Evolutionary conservation across 202 grass and related monocot genomes (phyloP), one percentile per base, ranked within the genome.

Genomic region (Panicum hallii): DNA sequence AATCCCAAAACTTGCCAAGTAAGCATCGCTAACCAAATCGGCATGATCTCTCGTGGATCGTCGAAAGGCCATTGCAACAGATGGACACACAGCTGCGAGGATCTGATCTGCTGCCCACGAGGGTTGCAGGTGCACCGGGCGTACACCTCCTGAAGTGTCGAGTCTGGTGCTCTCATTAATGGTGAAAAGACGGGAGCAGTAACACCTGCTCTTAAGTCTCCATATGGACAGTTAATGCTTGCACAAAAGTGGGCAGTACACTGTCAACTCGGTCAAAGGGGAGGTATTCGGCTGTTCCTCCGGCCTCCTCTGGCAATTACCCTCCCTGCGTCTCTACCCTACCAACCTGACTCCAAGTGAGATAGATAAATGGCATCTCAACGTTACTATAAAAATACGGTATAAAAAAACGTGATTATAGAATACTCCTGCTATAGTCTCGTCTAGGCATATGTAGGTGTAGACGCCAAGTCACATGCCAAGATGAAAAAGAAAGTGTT

Each of bases 121-220:
- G 32, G 32, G 32, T 17, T 7, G 28, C 16, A 41, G 65, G 42
- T 48, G 75, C 11, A 44, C 49, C 34, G 66, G 36, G 11, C 8
- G 28, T 13, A n/a, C 4, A 0, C 56, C 1, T 43, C 82, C 61
- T 46, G 50, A 36, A 40, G 10, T 48, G 70, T 40, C 20, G 54
- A 63, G 46, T 22, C 34, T 11, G n/a, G 34, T 62, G 23, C 26
- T 5, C 5, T 54, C 64, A 78, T 88, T 14, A 88, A 79, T 88
- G 57, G 5, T 11, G 77, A 82, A 68, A 80, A 38, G 82, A 89
- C 82, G 68, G 48, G 49, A 68, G 76, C 68, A 74, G 77, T 63
- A 56, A 75, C 45, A 8, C 34, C 82, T 81, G 87, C 71, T 81
- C 87, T 89, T 82, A 54, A 81, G 77, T 72, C 40, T 65, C 55